Evolutionary conservation across 257 asterid genomes (phyloP).

Genomic region (Solanum commersonii): DNA sequence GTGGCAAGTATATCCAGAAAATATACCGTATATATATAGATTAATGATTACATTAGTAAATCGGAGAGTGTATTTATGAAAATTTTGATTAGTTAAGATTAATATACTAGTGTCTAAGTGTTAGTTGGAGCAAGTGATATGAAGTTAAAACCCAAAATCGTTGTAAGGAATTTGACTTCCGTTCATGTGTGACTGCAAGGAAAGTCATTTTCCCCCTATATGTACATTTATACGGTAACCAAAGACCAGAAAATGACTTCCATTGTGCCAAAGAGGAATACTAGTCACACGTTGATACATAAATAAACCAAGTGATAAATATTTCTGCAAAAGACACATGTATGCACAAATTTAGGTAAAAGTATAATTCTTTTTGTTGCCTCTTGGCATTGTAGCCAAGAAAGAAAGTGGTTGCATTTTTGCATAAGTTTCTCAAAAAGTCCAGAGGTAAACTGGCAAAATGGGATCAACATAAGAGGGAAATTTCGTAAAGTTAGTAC

Average conservation of each 20-base stretch:
- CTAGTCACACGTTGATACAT: not conserved
- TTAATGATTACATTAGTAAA: not conserved
- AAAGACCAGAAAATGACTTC: not conserved
- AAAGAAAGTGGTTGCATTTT: not conserved
- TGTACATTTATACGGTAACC: not conserved
- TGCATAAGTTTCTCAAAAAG: not conserved
- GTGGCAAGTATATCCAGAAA: not conserved
- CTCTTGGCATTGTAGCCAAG: not conserved
- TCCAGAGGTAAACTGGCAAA: not conserved
- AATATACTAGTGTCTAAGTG: not conserved
- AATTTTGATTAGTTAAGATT: not conserved
- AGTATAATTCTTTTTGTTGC: not conserved
- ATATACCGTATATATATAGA: not conserved
- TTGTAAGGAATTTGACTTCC: not conserved
- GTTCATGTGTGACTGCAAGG: not conserved
- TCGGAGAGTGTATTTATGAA: not conserved
- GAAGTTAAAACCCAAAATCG: not conserved
- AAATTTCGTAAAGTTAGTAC: conserved; percentile 42
- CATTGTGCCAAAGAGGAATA: not conserved
- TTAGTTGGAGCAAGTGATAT: not conserved
- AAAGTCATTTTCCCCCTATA: not conserved
- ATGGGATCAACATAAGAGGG: not conserved
- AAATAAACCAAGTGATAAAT: not conserved
- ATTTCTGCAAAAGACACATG: not conserved
- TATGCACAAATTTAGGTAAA: not conserved